Base-by-base conservation (phyloP, 306 rosid genomes). In the Nissolia schottii region DNA sequence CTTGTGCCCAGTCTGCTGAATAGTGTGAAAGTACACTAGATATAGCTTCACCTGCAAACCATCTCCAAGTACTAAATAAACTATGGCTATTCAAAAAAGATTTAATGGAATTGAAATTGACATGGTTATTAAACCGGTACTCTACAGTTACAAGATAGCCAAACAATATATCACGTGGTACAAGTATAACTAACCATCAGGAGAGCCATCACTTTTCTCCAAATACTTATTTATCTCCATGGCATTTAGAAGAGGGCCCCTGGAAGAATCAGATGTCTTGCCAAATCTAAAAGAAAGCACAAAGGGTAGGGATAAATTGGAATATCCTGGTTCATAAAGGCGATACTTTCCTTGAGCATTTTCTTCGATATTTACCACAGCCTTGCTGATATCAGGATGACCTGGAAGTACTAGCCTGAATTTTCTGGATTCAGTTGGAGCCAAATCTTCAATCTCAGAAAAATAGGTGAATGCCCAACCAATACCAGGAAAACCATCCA, bases 391-490 rank as follows among this genome's bases (percentile, higher is more conserved):
- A 0, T 91, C 97, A 67, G 88, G 79, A 67, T 71, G 59, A 72
- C 88, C 97, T 0, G 98, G 97, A 75, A 87, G 96, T 40, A 86
- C 84, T 23, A 93, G 92, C 85, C 92, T 83, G 83, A 93, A 93
- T 65, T 93, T 93, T 80, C 98, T 87, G 62, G 98, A 83, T 57
- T 91, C 89, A 49, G 78, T 75, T 10, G 85, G 73, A 56, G 27
- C 81, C 72, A 93, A 80, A 80, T 93, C 97, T 87, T 93, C 98
- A 67, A 93, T 93, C 83, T 93, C 98, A 0, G 98, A 96, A 60
- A 91, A 89, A 85, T 93, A 93, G 67, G 88, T 76, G 83, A 83
- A 22, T 32, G 98, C 98, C 97, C 98, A 91, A 60, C 96, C 98
- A 18, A 54, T 61, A 49, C 86, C 96, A 34, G 98, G 98, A 85